These are phyloP conservation scores for Elsinoe australis DNA, from an alignment of 2,329 filamentous ascomycete genomes.

Conservation along the genomic window DNA sequence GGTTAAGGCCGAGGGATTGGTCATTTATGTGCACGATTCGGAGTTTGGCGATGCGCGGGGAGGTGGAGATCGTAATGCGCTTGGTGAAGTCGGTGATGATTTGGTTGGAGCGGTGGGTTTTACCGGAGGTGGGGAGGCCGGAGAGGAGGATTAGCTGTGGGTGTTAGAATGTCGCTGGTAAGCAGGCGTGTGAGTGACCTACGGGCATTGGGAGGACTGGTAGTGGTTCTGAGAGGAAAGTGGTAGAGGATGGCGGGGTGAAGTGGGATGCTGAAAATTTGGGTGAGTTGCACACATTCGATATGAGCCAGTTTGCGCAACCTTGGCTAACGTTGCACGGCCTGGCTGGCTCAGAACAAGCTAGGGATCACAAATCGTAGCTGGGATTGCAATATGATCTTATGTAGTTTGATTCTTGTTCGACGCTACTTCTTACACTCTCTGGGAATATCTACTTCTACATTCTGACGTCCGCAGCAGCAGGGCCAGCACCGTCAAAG, in stretches of 20 bases:
- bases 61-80: slow-evolving; percentile 45
- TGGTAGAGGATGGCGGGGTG: background rate
- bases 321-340: no score
- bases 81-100: slow-evolving; percentile 57
- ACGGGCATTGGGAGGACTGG: slow-evolving; percentile 7
- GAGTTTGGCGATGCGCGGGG: slow-evolving; percentile 45
- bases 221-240: background rate
- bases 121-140: slow-evolving; percentile 57
- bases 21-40: slow-evolving; percentile 69
- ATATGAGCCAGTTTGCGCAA: background rate
- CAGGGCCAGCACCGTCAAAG: slow-evolving; percentile 9
- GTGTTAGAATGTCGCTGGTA: background rate
- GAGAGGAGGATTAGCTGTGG: slow-evolving; percentile 55
- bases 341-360: no score
- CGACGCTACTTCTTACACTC: no score
- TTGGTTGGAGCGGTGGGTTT: slow-evolving; percentile 55
- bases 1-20: slow-evolving; percentile 60
- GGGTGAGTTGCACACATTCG: background rate
- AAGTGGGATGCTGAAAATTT: no score
- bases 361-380: no score
- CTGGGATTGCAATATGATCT: no score
- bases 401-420: no score
- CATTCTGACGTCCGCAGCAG: slow-evolving; percentile 3
- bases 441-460: no score
- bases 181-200: background rate